Conservation (phyloP, 2,329 filamentous ascomycete species). For the Plenodomus tracheiphilus region DNA sequence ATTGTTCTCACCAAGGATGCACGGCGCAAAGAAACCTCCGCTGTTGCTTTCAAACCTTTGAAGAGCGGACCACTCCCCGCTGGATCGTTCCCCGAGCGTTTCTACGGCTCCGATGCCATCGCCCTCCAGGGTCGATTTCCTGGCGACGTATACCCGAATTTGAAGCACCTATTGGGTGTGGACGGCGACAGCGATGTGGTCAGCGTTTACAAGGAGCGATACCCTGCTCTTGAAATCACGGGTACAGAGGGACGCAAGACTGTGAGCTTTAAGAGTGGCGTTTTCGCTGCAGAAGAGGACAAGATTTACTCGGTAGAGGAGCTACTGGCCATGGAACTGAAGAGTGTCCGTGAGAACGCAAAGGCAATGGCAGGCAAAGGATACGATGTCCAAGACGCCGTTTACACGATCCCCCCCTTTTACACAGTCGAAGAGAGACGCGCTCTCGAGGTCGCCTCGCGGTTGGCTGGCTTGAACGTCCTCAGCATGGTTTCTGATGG, state of each 20-base stretch:
- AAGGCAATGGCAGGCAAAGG: slow-evolving; percentile 79
- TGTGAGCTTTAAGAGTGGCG: slow-evolving; percentile 78
- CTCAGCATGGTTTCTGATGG: slow-evolving; percentile 86
- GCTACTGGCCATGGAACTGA: slow-evolving; percentile 91
- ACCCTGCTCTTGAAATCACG: slow-evolving; percentile 76
- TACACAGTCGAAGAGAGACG: slow-evolving; percentile 90
- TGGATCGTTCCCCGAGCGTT: slow-evolving; percentile 75
- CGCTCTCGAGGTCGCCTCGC: slow-evolving; percentile 79
- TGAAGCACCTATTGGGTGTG: slow-evolving; percentile 88
- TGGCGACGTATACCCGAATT: slow-evolving; percentile 89
- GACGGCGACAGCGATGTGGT: slow-evolving; percentile 61
- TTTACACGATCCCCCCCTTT: slow-evolving; percentile 88
- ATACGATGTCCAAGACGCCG: slow-evolving; percentile 73
- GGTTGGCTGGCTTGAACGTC: slow-evolving; percentile 85
- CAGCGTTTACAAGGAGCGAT: slow-evolving; percentile 71
- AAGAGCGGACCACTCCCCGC: slow-evolving; percentile 62
- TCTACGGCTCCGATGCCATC: slow-evolving; percentile 90
- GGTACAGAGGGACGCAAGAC: slow-evolving; percentile 62
- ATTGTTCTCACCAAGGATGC: slow-evolving; percentile 98
- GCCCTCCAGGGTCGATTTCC: slow-evolving; percentile 86
- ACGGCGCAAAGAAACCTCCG: slow-evolving; percentile 89
- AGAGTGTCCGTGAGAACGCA: slow-evolving; percentile 87
- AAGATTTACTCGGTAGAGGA: slow-evolving; percentile 79
- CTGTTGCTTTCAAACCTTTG: slow-evolving; percentile 91
- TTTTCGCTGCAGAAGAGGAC: slow-evolving; percentile 66